Evolutionary conservation across 176 grass and related monocot species (phyloP), one percentile per base, ranked within the genome.

Genomic region (Lolium multiflorum): DNA sequence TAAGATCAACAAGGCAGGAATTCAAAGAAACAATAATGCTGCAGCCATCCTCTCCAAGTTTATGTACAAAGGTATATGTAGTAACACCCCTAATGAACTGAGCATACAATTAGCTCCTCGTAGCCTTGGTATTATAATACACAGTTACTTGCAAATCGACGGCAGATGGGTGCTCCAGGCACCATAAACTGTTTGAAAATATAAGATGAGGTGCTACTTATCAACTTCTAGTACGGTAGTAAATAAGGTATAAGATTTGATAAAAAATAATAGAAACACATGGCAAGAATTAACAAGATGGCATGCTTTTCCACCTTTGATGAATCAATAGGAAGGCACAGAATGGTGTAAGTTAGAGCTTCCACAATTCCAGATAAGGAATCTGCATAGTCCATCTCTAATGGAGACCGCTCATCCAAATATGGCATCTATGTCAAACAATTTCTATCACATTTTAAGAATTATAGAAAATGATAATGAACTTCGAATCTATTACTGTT

Each of bases 351-450:
- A 51, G 94, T 91, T 80, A 99, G 88, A 67, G 92, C 90, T 81
- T 91, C 97, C 48, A 94, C 84, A 77, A 82, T 83, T 76, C 88
- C 94, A 83, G 87, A 89, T 86, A 99, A 91, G 59, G 82, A 89
- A 90, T 82, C 90, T 57, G 74, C 66, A 41, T 93, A 84, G 1
- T 99, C 94, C 79, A 68, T 87, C 52, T 99, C 94, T 74, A 99
- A 72, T 48, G 91, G 76, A 77, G 87, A 84, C 97, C 97, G 96
- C 64, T 91, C 94, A 75, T 94, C 94, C 69, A 99, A 88, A 96
- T 92, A 93, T 31, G 72, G 43, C 81, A 96, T 96, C 97, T 99
- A 80, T 76, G 72, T 90, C 43, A 67, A 90, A 21, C 9, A 38
- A 89, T 35, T 81, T 84, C 16, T 1, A 31, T 87, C 17, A 81